phyloP scores from a whole-genome alignment of 2,329 filamentous ascomycete genomes.

The Coccinonectria pachysandricola region DNA sequence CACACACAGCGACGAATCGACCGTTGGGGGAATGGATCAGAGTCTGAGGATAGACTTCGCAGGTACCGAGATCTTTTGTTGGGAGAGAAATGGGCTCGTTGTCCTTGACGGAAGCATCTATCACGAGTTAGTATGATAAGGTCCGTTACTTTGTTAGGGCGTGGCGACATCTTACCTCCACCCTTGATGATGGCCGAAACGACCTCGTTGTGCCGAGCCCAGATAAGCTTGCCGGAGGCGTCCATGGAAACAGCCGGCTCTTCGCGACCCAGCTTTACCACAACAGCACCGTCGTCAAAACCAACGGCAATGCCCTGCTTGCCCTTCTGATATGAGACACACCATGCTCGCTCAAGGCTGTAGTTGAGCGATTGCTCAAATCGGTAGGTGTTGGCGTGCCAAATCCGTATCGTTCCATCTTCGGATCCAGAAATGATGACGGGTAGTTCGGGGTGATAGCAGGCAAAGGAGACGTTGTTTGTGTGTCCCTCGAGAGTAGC shows the following conservation, averaged over 20 bases:
- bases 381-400: slow-evolving; percentile 96
- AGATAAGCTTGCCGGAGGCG: slow-evolving; percentile 86
- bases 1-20: slow-evolving; percentile 69
- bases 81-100: slow-evolving; percentile 76
- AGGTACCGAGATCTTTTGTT: slow-evolving; percentile 90
- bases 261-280: slow-evolving; percentile 94
- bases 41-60: slow-evolving; percentile 93
- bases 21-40: slow-evolving; percentile 94
- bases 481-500: slow-evolving; percentile 95
- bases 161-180: slow-evolving; percentile 42
- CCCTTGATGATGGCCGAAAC: slow-evolving; percentile 92
- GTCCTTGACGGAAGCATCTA: slow-evolving; percentile 75
- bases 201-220: slow-evolving; percentile 91
- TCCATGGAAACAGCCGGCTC: slow-evolving; percentile 99
- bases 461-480: slow-evolving; percentile 95
- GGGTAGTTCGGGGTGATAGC: slow-evolving; percentile 92
- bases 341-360: slow-evolving; percentile 92
- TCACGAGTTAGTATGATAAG: slow-evolving; percentile 17
- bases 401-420: slow-evolving; percentile 94
- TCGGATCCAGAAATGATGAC: slow-evolving; percentile 97
- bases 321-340: slow-evolving; percentile 88
- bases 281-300: slow-evolving; percentile 95
- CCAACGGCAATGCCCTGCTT: slow-evolving; percentile 91
- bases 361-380: slow-evolving; percentile 95
- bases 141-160: no score